These are phyloP conservation scores for Acacia acuminata DNA, from an alignment of 306 rosid genomes.

Conservation along the genomic window DNA sequence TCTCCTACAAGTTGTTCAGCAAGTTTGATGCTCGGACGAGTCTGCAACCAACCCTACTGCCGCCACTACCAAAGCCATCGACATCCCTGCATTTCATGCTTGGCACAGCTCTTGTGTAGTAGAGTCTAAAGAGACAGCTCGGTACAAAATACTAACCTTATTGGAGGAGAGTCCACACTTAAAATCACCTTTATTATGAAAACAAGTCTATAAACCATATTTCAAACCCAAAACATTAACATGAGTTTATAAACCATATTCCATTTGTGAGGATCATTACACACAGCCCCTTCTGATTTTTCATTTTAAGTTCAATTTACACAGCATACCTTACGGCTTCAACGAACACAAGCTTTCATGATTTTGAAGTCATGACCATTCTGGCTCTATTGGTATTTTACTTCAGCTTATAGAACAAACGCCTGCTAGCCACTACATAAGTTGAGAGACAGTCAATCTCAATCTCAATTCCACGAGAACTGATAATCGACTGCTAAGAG, in stretches of 20 bases:
- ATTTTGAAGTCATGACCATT: neutral
- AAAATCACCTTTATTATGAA: no score
- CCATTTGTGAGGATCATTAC: no score
- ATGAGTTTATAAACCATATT: no score
- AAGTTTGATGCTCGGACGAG: constrained; percentile 56
- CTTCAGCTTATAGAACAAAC: no score
- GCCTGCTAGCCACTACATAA: no score
- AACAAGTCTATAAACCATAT: no score
- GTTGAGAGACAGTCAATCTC: neutral
- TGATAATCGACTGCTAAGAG: neutral
- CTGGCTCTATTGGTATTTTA: neutral
- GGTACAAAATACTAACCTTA: no score
- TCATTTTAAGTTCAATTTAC: neutral
- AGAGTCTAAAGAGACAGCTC: no score
- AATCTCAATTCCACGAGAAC: neutral
- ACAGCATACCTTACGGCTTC: neutral
- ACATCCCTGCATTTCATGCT: constrained; percentile 49
- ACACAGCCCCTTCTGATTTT: neutral
- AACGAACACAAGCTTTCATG: neutral
- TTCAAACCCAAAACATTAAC: no score
- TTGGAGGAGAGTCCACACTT: no score
- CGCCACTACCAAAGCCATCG: constrained; percentile 28
- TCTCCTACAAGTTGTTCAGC: constrained; percentile 78
- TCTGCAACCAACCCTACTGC: neutral
- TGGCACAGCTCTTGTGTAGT: neutral